Conservation (phyloP, 306 rosid genomes). For the Carpinus fangiana region DNA sequence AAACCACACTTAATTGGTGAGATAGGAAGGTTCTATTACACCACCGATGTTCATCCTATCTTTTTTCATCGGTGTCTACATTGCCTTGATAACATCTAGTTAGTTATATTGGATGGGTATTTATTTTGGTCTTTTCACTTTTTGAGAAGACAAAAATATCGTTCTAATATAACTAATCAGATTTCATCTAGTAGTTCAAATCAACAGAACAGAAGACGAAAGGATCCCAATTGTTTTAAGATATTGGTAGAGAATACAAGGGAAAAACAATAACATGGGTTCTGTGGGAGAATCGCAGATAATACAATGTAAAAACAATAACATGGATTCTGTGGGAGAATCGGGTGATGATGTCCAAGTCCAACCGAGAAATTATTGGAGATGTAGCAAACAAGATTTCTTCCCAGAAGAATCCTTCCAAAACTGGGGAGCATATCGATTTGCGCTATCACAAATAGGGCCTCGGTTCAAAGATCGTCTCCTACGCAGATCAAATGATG, state of each 20-base stretch:
- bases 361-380: slow-evolving; percentile 61
- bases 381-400: slow-evolving; percentile 76
- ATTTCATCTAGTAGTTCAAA: too few relatives aligned
- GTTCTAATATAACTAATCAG: too few relatives aligned
- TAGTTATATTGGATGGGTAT: too few relatives aligned
- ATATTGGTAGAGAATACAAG: too few relatives aligned
- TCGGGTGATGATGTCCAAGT: slow-evolving; percentile 28
- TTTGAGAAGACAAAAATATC: too few relatives aligned
- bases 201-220: too few relatives aligned
- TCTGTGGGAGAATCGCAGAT: too few relatives aligned
- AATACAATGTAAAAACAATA: not conserved
- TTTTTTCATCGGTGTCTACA: not conserved
- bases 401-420: slow-evolving; percentile 80
- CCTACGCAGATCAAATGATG: slow-evolving; percentile 54
- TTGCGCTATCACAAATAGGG: slow-evolving; percentile 57
- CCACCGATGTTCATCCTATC: not conserved
- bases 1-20: not conserved
- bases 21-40: not conserved
- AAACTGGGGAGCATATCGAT: slow-evolving; percentile 50
- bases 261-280: too few relatives aligned
- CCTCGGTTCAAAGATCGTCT: slow-evolving; percentile 66
- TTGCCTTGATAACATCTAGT: not conserved
- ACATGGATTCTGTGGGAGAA: slow-evolving; percentile 29
- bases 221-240: not conserved
- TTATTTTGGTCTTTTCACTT: too few relatives aligned